These are phyloP conservation scores for Turritis glabra DNA, from an alignment of 345 rosid species.

Conservation along the genomic window DNA sequence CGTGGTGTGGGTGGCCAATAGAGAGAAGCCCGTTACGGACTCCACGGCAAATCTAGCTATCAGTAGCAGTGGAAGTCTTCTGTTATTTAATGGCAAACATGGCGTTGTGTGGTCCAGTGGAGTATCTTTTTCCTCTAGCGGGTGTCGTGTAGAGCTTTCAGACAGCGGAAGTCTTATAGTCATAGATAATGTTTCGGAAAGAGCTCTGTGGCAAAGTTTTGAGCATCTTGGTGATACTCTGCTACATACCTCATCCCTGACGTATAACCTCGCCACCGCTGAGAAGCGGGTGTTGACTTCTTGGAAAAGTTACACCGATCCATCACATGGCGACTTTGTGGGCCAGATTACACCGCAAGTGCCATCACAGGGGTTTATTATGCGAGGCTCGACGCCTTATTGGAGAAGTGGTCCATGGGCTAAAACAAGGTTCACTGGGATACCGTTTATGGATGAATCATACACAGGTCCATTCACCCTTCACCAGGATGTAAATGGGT, in stretches of 20 bases:
- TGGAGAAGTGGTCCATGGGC: slow-evolving; percentile 44
- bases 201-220: slow-evolving; percentile 38
- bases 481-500: slow-evolving; percentile 17
- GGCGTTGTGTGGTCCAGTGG: slow-evolving; percentile 36
- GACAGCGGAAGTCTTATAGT: slow-evolving; percentile 62
- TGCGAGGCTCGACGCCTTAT: slow-evolving; percentile 18
- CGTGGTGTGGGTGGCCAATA: slow-evolving; percentile 57
- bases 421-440: slow-evolving; percentile 32
- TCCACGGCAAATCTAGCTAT: slow-evolving; percentile 21
- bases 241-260: slow-evolving; percentile 27
- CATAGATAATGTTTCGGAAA: slow-evolving; percentile 34
- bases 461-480: neutral
- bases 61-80: slow-evolving; percentile 34
- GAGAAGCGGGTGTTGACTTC: slow-evolving; percentile 35
- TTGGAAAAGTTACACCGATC: slow-evolving; percentile 44
- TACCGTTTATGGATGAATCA: neutral
- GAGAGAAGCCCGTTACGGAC: slow-evolving; percentile 39
- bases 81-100: slow-evolving; percentile 8
- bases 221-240: slow-evolving; percentile 35
- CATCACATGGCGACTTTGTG: slow-evolving; percentile 43
- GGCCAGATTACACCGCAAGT: slow-evolving; percentile 23
- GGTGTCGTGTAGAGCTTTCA: slow-evolving; percentile 50
- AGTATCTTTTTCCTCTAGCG: neutral
- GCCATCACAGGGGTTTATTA: slow-evolving; percentile 31
- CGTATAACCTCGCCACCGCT: slow-evolving; percentile 5